Base-by-base conservation (phyloP, 495 filamentous ascomycete genomes). In the Parmelia sp. region DNA sequence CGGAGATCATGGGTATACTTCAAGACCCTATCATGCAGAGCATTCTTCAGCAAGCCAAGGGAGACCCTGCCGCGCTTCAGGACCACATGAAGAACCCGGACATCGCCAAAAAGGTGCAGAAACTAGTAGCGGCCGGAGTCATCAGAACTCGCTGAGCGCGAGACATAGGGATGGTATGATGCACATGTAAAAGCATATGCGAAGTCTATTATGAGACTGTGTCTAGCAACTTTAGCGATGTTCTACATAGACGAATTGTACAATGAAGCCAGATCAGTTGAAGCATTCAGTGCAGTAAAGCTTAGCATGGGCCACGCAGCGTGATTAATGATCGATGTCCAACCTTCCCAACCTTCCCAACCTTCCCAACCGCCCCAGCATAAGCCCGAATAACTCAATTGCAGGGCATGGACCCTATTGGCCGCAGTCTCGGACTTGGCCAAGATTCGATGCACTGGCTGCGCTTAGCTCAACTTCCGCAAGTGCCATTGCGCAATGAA, bases 1-100 rank as follows among this genome's bases (percentile, higher is more conserved):
- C 94, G 7, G 92, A 97, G 88, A 93, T 96, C 74, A 87, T 94
- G 84, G 77, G 83, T 61, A 95, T 97, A 72, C 88, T 97, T 73
- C 85, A 89, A 74, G 95, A 97, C 71, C 94, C 94, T 7, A 86
- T 98, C 71, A 97, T 97, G 95, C 91, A 97, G 75, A 90, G 88
- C 72, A 98, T 97, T 69, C 85, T 98, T 45, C 90, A 94, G 74
- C 91, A 97, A 78, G 94, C 94, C 57, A 96, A 97, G 80, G 86
- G 85, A 56, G 90, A 97, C 74, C 94, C 94, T 6, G 87, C 87
- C 29, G 92, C 95, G 31, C 80, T 99, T 69, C 87, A 92, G 68
- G 92, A 97, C 71, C 94, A 99, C 77, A 96, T 97, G 91, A 90
- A 88, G 81, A 97, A 96, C 78, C 80, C 88, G 11, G 82, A 80